Percentiles rank a stretch among this genome's conserved stretches.
Evolutionary conservation across 2,329 filamentous ascomycete species (phyloP).

Genomic region (Penicillium occitanis): DNA sequence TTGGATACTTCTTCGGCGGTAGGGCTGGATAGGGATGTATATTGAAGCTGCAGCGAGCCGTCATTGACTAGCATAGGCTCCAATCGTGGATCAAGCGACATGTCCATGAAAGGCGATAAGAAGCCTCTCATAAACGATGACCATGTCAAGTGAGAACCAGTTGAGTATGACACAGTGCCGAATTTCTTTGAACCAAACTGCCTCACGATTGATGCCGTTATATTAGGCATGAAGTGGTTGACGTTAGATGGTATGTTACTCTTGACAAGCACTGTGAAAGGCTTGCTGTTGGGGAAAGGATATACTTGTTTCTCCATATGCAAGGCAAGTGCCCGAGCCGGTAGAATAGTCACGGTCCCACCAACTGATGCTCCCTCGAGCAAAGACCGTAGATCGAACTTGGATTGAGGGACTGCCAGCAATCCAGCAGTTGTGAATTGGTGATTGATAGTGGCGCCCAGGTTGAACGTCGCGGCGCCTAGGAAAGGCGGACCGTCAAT

Average conservation of each 20-base stretch:
- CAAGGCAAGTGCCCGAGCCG: constrained; percentile 32
- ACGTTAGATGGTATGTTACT: constrained; percentile 33
- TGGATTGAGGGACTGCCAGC: constrained; percentile 31
- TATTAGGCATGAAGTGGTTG: constrained; percentile 29
- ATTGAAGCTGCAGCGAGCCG: constrained; percentile 38
- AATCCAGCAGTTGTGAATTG: constrained; percentile 30
- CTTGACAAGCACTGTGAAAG: constrained; percentile 34
- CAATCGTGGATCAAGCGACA: constrained; percentile 28
- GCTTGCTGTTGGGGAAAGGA: constrained; percentile 30
- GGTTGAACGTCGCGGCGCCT: constrained; percentile 30
- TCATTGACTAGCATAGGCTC: constrained; percentile 25
- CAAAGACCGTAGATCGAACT: constrained; percentile 28
- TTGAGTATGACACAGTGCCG: constrained; percentile 38
- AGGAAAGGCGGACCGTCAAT: constrained; percentile 32
- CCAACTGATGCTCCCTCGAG: constrained; percentile 34
- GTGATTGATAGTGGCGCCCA: constrained; percentile 36
- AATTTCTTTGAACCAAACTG: constrained; percentile 33
- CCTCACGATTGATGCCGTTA: constrained; percentile 36
- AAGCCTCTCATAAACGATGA: constrained; percentile 30
- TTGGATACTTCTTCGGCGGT: constrained; percentile 21
- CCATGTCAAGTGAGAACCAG: constrained; percentile 37
- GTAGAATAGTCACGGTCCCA: constrained; percentile 34
- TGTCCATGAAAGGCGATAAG: constrained; percentile 26
- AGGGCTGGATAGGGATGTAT: constrained; percentile 29
- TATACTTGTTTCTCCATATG: constrained; percentile 33